Evolutionary conservation across 768 basidiomycete genomes (phyloP), one percentile per base, ranked within the genome.

Genomic region (Symmetrospora coprosmae): DNA sequence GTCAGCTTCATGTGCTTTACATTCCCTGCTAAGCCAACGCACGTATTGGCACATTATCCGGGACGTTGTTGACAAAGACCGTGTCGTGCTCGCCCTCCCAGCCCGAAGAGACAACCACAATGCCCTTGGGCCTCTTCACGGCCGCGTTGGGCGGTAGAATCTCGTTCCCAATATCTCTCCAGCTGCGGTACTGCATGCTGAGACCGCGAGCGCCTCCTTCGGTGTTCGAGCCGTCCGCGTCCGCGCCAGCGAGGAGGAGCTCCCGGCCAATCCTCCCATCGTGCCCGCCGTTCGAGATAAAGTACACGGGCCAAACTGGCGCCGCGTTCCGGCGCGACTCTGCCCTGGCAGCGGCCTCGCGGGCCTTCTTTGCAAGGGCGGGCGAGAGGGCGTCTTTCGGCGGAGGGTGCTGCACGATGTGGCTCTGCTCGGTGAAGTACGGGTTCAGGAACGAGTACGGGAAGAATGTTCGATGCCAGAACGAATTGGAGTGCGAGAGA

Each of bases 391-490:
- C 55, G 23, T 58, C 55, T 46, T 58, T 46, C 3, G 55, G 55
- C 16, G 55, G 55, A 9, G 55, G 55, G 37, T 58, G 55, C 55
- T 58, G 55, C 11, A 34, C 37, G 30, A 58, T 46, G 37, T 58
- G 55, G 17, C 21, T 34, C 33, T 58, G 55, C 43, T 58, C 55
- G 7, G 28, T 31, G 4, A 58, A 31, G 8, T 43, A n/a, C n/a
- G n/a, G n/a, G n/a, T n/a, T n/a, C n/a, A n/a, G n/a, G n/a, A 58
- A 31, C 41, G 55, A 28, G 55, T 58, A 43, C 28, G 46, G 17
- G 27, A 58, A 47, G 28, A 40, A 58, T 43, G 55, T 58, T 7
- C 55, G 40, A 31, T 58, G 55, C 55, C 55, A 58, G 41, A 58
- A 58, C 23, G n/a, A n/a, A n/a, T n/a, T n/a, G n/a, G n/a, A n/a